Evolutionary conservation across 179 eudicot species (phyloP), one percentile per base, ranked within the genome.

Genomic region (Nepenthes alata): DNA sequence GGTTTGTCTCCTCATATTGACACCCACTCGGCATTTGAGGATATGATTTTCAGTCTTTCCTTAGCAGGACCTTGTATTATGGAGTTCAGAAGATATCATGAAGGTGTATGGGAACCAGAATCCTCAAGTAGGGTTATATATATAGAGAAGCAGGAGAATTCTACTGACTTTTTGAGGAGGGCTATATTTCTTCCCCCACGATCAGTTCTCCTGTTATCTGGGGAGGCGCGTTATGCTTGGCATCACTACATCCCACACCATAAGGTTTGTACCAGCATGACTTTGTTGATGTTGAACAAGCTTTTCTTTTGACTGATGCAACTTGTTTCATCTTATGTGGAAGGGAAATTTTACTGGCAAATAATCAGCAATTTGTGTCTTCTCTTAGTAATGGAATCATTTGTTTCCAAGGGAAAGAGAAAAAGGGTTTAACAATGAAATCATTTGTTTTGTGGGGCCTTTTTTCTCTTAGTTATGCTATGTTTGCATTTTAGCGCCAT

Each of bases 161-260:
- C 71, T 39, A 58, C 70, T 45, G 75, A 67, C 66, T 77, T 82
- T 47, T 14, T 71, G 37, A 80, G 82, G 62, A 89, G 60, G 57
- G 89, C 88, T 73, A 67, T 91, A 60, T 83, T 83, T 83, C 91
- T 91, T 66, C 96, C 96, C 51, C 83, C 96, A 53, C 83, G 93
- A 60, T 91, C 98, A 45, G 67, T 91, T 77, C 79, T 91, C 37
- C 57, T 91, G 66, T 72, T 91, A 64, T 86, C 95, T 59, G 96
- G 95, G 67, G 98, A 91, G 75, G 93, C 86, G 47, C 86, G 98
- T 51, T 91, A 91, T 79, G 95, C 95, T 62, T 91, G 98, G 98
- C 86, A 84, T 67, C 98, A 91, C 78, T 91, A 91, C 70, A 91
- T 91, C 68, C 98, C 98, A 15, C 98, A 91, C 72, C 98, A 91